These are phyloP conservation scores for Penicillium sumatraense DNA, from an alignment of 2,329 filamentous ascomycete species.

Conservation along the genomic window DNA sequence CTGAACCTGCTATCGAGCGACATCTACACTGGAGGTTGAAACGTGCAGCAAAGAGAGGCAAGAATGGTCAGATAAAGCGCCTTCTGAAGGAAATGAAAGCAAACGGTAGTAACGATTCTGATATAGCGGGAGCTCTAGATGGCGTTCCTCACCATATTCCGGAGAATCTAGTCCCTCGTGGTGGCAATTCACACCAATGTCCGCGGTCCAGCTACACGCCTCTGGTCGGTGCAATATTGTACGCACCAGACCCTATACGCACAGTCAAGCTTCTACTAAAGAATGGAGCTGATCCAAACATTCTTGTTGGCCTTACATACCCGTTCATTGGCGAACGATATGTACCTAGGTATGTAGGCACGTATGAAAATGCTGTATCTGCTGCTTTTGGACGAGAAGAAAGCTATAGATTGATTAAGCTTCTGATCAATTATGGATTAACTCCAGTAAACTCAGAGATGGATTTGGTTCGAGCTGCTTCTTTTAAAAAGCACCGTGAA, in stretches of 20 bases:
- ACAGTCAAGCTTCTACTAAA: neutral
- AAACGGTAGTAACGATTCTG: too few species aligned
- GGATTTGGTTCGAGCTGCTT: neutral
- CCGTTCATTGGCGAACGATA: neutral
- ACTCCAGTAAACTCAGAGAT: neutral
- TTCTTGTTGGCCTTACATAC: neutral
- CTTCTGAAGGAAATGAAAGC: neutral
- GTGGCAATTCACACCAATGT: neutral
- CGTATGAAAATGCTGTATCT: neutral
- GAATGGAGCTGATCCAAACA: neutral
- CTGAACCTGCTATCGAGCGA: neutral
- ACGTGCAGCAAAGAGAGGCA: neutral
- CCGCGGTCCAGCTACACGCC: neutral
- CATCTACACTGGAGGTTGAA: neutral
- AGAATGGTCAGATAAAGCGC: neutral
- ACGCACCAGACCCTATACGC: neutral
- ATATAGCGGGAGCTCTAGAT: too few species aligned
- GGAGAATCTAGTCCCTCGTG: neutral
- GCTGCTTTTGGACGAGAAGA: neutral
- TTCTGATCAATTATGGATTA: neutral
- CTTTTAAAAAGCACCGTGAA: neutral
- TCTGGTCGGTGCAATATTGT: neutral
- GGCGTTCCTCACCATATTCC: neutral
- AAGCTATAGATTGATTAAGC: neutral
- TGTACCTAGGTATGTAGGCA: neutral